phyloP scores from a whole-genome alignment of 169 alveolate species.

The Plasmodium adleri region DNA sequence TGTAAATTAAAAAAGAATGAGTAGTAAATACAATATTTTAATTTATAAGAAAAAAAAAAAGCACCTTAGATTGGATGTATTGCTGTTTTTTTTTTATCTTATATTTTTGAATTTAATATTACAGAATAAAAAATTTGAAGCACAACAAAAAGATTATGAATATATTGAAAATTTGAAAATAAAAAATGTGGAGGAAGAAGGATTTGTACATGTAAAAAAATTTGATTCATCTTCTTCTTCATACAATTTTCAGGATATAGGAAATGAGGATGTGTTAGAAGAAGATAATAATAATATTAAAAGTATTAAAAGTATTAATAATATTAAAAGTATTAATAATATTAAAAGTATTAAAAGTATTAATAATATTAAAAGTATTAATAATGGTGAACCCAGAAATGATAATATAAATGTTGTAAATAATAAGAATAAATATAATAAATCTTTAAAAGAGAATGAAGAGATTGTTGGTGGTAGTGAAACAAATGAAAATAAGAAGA shows the following conservation, averaged over 20 bases:
- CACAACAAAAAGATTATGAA: constrained; percentile 59
- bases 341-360: not conserved
- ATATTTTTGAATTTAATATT: constrained; percentile 32
- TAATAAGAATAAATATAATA: not conserved
- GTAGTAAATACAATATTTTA: constrained; percentile 41
- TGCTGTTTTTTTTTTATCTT: constrained; percentile 56
- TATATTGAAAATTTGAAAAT: constrained; percentile 24
- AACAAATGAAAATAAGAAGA: not conserved
- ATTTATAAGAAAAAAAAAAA: constrained; percentile 51
- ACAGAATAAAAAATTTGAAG: constrained; percentile 62
- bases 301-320: not conserved
- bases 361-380: not conserved
- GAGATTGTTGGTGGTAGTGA: not conserved
- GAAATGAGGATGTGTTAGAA: not conserved
- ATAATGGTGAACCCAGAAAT: no score
- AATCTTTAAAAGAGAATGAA: not conserved
- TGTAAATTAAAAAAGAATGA: constrained; percentile 24
- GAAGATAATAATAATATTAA: not conserved
- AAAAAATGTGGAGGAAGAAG: not conserved
- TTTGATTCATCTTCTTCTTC: not conserved
- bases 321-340: not conserved
- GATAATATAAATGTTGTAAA: not conserved
- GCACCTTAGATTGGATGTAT: constrained; percentile 46
- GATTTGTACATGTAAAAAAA: not conserved
- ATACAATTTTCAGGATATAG: not conserved